Conservation (phyloP, 768 basidiomycete genomes). For the Termitomyces sp. region DNA sequence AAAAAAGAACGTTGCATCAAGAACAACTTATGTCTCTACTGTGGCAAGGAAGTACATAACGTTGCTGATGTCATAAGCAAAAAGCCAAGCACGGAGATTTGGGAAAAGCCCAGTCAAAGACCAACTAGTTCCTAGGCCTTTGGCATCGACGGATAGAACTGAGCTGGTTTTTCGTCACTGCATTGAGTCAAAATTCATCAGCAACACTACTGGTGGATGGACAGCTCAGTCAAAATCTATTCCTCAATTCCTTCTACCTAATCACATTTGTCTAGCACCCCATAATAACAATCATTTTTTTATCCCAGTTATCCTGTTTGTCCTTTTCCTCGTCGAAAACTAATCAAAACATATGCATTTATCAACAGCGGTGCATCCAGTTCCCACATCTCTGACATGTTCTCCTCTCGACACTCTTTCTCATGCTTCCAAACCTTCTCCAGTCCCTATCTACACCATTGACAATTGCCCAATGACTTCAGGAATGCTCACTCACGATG, state of each 20-base stretch:
- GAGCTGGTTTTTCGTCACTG: conserved; percentile 2
- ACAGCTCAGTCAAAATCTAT: too few species aligned
- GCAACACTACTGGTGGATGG: too few species aligned
- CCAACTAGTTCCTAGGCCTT: conserved; percentile 18
- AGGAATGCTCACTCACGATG: conserved; percentile 36
- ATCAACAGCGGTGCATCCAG: too few species aligned
- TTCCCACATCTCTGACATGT: conserved; percentile 15
- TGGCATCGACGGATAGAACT: too few species aligned
- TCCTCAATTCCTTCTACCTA: too few species aligned
- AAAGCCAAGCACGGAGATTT: too few species aligned
- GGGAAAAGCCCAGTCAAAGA: conserved; percentile 19
- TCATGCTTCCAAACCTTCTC: conserved; percentile 10
- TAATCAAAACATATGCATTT: conserved; percentile 7
- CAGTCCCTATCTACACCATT: conserved; percentile 25
- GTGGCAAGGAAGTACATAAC: conserved; percentile 27
- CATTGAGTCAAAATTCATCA: conserved; percentile 1
- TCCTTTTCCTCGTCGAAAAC: conserved; percentile 1
- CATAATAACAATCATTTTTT: not conserved
- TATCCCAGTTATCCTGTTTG: not conserved
- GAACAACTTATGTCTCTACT: conserved; percentile 27
- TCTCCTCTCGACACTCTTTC: conserved; percentile 27
- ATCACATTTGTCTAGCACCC: too few species aligned
- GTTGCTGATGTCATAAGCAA: not conserved
- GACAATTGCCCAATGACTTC: conserved; percentile 36
- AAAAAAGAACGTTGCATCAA: conserved; percentile 18